Base-by-base conservation (phyloP, 306 rosid genomes). In the Rosa persica region DNA sequence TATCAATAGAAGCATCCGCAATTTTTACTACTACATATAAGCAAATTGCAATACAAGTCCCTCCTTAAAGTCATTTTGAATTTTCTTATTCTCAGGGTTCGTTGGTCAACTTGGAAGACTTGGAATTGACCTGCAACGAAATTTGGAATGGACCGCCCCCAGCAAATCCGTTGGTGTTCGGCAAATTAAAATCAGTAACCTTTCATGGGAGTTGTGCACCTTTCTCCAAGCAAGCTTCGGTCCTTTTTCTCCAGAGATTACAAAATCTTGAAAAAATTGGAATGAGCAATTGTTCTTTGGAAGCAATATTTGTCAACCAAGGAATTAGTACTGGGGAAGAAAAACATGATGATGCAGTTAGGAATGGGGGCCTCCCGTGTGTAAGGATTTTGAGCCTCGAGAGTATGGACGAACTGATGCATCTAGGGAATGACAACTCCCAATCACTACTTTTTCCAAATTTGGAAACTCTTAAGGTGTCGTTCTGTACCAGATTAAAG, bases 71-170 rank as follows among this genome's bases (percentile, higher is more conserved):
- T 44, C 13, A 11, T 11, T 44, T 51, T 19, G 57, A 51, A 51
- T 51, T 51, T 51, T 15, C 7, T 15, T 51, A 16, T 42, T 39
- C 44, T 42, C 57, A 51, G 57, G 22, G 5, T 19, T 16, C n/a
- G 8, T 51, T 51, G 8, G 9, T 7, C 57, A 0, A 17, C 22
- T 17, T 51, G 57, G n/a, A 19, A 51, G 0, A 0, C 57, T 16
- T 51, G 2, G 3, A 0, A 16, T 51, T 51, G 8, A 16, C 0
- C 0, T 2, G 0, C 57, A 51, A 0, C 2, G n/a, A 51, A 16
- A 51, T 51, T 51, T 51, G 57, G 57, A 51, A 51, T 17, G 57
- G 57, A 0, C 57, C 57, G 17, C 0, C n/a, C 22, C 57, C 22
- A 4, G 22, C 8, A 16, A 6, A 5, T 19, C 6, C 1, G 22